Evolutionary conservation across 306 rosid genomes (phyloP), one percentile per base, ranked within the genome.

Genomic region (Urtica urens): DNA sequence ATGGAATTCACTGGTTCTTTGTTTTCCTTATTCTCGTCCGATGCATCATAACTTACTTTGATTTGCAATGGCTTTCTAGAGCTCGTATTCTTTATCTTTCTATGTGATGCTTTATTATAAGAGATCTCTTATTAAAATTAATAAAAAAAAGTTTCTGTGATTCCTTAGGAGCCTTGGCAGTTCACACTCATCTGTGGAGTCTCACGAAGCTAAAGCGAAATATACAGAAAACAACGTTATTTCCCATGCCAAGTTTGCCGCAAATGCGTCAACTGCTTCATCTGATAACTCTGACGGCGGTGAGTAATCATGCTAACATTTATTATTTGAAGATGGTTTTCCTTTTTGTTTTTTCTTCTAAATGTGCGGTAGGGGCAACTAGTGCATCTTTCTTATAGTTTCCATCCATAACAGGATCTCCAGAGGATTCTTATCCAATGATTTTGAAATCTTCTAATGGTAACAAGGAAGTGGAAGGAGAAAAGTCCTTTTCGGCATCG

Each of bases 121-220:
- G n/a, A n/a, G n/a, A n/a, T n/a, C n/a, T n/a, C n/a, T n/a, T n/a
- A n/a, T n/a, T n/a, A n/a, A n/a, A n/a, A n/a, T n/a, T n/a, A n/a
- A n/a, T n/a, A n/a, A n/a, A n/a, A n/a, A n/a, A n/a, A n/a, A n/a
- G n/a, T n/a, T 39, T 38, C 4, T 23, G n/a, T 50, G 23, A 27
- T 31, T 58, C 51, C 61, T 31, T 76, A 87, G 96, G 70, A 76
- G 70, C 57, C 65, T 66, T 59, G 53, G 58, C 45, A 68, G 64
- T 73, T 63, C 77, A 22, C 77, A 72, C 70, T 63, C 80, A 27
- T 72, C 84, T 12, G 67, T 73, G n/a, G 78, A 74, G 74, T 83
- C 88, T 51, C 80, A 59, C 51, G 79, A 74, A 60, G 72, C 68
- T 55, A 83, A 77, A 31, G 80, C 66, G 48, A 67, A 72, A 59